Evolutionary conservation across 2,329 filamentous ascomycete genomes (phyloP).

Genomic region (Beauveria caledonica): DNA sequence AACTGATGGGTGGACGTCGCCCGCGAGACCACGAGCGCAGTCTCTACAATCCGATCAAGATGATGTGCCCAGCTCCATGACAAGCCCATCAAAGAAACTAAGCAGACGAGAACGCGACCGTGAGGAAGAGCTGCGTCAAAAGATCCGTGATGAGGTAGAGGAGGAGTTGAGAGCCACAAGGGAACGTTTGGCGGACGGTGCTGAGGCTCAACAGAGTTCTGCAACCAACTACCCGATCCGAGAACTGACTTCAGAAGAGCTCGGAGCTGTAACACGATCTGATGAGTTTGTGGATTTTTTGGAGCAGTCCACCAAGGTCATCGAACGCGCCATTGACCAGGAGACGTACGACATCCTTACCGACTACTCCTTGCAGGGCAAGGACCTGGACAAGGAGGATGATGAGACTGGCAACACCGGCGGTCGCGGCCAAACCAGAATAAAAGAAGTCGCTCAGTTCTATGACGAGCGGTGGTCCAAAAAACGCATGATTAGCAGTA

Average conservation of each 20-base stretch:
- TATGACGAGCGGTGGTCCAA: constrained; percentile 94
- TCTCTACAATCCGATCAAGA: constrained; percentile 51
- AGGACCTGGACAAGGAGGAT: constrained; percentile 72
- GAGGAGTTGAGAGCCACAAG: constrained; percentile 76
- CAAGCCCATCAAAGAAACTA: constrained; percentile 61
- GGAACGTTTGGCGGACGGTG: constrained; percentile 44
- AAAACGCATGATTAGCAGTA: constrained; percentile 92
- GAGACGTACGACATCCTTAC: constrained; percentile 88
- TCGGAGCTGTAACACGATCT: constrained; percentile 83
- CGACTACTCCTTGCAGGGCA: constrained; percentile 79
- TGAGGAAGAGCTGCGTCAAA: constrained; percentile 82
- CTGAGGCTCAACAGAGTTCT: constrained; percentile 17
- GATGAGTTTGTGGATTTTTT: constrained; percentile 93
- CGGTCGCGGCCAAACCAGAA: constrained; percentile 62
- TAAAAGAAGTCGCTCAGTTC: constrained; percentile 87
- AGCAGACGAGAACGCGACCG: constrained; percentile 73
- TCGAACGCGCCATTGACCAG: constrained; percentile 88
- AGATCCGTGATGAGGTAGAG: constrained; percentile 81
- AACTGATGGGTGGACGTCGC: constrained; percentile 60
- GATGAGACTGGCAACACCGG: constrained; percentile 63
- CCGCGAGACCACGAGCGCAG: constrained; percentile 37
- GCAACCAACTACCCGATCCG: constrained; percentile 64
- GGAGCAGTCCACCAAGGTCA: constrained; percentile 91
- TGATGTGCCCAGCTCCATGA: constrained; percentile 43
- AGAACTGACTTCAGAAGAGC: constrained; percentile 73